phyloP scores from a whole-genome alignment of 805 yeast species.

The Maudiozyma bulderi region DNA sequence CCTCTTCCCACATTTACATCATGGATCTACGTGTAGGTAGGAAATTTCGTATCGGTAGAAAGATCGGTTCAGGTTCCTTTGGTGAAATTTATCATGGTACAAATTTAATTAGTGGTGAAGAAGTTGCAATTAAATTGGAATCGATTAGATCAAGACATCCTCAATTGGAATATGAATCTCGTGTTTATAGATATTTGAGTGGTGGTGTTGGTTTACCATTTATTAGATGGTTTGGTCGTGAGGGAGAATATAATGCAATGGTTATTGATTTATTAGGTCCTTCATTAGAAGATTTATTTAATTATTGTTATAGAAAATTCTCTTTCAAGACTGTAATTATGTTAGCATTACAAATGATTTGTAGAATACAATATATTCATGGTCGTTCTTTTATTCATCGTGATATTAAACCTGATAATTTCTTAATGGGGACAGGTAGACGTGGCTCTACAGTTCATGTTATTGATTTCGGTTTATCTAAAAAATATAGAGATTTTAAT shows the following conservation, averaged over 20 bases:
- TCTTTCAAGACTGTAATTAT: conserved; percentile 87
- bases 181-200: conserved; percentile 86
- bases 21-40: conserved; percentile 87
- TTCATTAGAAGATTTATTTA: conserved; percentile 87
- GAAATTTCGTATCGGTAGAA: conserved; percentile 88
- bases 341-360: conserved; percentile 88
- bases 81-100: conserved; percentile 94
- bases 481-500: conserved; percentile 89
- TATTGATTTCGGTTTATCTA: conserved; percentile 89
- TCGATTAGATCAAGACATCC: conserved; percentile 91
- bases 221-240: conserved; percentile 95
- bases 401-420: conserved; percentile 82
- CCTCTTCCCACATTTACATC: neutral
- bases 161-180: conserved; percentile 93
- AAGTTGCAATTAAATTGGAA: conserved; percentile 94
- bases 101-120: conserved; percentile 92
- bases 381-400: conserved; percentile 87
- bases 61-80: conserved; percentile 94
- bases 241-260: conserved; percentile 95
- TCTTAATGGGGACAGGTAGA: conserved; percentile 80
- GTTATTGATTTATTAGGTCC: conserved; percentile 96
- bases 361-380: conserved; percentile 91
- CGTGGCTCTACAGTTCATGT: conserved; percentile 94
- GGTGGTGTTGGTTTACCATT: conserved; percentile 98
- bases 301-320: conserved; percentile 90